These are phyloP conservation scores for Glycine tomentella DNA, from an alignment of 306 rosid species.

Conservation along the genomic window DNA sequence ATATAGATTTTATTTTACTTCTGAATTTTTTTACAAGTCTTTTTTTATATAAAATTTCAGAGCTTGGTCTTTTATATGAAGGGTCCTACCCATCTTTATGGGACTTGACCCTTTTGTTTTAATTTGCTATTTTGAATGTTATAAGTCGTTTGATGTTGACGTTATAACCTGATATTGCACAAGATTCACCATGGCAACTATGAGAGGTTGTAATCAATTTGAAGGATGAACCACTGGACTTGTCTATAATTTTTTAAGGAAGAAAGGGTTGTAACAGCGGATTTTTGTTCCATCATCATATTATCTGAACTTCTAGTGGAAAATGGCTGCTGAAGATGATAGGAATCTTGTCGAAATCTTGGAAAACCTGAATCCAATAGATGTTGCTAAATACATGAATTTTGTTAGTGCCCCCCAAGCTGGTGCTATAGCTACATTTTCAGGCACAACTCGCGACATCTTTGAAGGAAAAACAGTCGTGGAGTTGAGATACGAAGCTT, in stretches of 20 bases:
- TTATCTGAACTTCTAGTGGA: not conserved
- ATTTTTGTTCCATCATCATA: conserved; percentile 16
- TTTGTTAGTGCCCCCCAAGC: conserved; percentile 85
- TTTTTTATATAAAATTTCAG: too few relatives aligned
- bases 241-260: conserved; percentile 23
- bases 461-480: conserved; percentile 82
- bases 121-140: not conserved
- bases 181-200: conserved; percentile 9
- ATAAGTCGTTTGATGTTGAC: conserved; percentile 31
- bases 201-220: conserved; percentile 34
- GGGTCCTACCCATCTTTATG: conserved; percentile 17
- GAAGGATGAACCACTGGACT: conserved; percentile 29
- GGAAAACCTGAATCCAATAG: conserved; percentile 62
- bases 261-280: conserved; percentile 5
- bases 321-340: conserved; percentile 74
- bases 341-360: conserved; percentile 75
- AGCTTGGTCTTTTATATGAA: not conserved
- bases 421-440: conserved; percentile 89
- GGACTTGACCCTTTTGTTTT: conserved; percentile 14
- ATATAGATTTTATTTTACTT: too few relatives aligned
- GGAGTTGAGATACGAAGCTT: conserved; percentile 87
- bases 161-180: conserved; percentile 14
- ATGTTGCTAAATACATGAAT: conserved; percentile 67
- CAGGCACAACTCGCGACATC: conserved; percentile 87
- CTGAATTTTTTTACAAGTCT: not conserved